Percentiles rank a stretch among this genome's conserved stretches.
Evolutionary conservation across 2,329 filamentous ascomycete species (phyloP).

Genomic region (Aspergillus fumigatus): DNA sequence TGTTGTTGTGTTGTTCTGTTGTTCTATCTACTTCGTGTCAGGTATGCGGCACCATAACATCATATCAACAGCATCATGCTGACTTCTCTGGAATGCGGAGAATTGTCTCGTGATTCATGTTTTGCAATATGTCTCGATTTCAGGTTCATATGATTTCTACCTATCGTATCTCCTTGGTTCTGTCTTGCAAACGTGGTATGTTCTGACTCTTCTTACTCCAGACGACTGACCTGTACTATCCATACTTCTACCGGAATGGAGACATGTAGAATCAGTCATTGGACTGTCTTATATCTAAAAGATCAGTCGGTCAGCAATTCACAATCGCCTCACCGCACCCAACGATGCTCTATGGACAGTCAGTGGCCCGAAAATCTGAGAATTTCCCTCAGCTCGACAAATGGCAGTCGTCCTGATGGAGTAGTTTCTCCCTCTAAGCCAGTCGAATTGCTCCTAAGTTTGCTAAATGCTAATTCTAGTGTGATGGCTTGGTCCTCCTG

Average conservation of each 20-base stretch:
- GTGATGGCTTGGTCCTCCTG: neutral
- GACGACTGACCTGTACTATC: neutral
- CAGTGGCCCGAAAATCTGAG: neutral
- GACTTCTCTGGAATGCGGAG: constrained; percentile 7
- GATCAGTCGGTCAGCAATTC: constrained; percentile 7
- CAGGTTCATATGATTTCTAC: neutral
- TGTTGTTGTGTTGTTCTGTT: neutral
- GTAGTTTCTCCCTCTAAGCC: constrained; percentile 1
- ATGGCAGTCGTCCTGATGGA: constrained; percentile 13
- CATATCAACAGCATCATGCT: neutral
- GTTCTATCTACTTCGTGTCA: neutral
- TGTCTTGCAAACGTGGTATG: neutral
- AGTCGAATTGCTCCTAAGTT: neutral
- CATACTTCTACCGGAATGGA: neutral
- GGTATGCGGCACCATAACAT: neutral
- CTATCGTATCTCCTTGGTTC: neutral
- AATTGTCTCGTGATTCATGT: constrained; percentile 3
- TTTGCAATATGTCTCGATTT: neutral
- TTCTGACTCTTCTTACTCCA: neutral
- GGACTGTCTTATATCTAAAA: neutral
- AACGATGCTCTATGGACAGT: constrained; percentile 7
- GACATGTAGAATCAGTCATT: neutral
- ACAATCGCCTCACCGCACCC: constrained; percentile 19
- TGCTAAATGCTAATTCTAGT: neutral
- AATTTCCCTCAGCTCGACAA: constrained; percentile 6